Conservation (phyloP, 2,329 filamentous ascomycete genomes). For the Arthrobotrys conoides region DNA sequence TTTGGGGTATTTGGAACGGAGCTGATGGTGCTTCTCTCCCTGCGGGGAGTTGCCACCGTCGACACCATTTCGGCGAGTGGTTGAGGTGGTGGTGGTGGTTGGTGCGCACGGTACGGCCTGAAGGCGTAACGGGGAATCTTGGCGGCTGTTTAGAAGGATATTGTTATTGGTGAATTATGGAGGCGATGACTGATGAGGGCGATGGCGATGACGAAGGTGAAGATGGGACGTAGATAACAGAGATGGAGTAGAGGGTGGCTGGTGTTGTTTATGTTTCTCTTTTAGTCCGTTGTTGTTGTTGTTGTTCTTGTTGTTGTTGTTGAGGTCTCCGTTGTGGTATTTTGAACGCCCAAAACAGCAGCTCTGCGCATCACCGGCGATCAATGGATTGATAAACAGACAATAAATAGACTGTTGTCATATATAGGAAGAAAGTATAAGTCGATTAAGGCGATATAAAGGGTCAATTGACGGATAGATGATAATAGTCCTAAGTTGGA, state of each 20-base stretch:
- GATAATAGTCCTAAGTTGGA: neutral
- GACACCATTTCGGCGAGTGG: slow-evolving; percentile 43
- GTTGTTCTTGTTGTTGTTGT: slow-evolving; percentile 8
- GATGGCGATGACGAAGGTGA: slow-evolving; percentile 7
- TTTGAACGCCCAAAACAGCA: slow-evolving; percentile 26
- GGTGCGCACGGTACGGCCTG: slow-evolving; percentile 27
- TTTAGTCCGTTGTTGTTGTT: neutral
- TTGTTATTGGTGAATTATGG: neutral
- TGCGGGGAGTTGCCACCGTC: slow-evolving; percentile 44
- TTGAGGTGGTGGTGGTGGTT: slow-evolving; percentile 1
- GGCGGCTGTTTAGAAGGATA: neutral
- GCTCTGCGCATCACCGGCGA: slow-evolving; percentile 19
- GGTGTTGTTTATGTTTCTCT: slow-evolving; percentile 42
- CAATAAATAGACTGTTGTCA: neutral
- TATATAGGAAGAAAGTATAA: too few relatives aligned
- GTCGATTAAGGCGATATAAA: neutral
- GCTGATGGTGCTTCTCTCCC: slow-evolving; percentile 45
- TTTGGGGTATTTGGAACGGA: slow-evolving; percentile 52
- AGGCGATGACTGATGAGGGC: neutral
- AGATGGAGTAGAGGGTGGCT: slow-evolving; percentile 7
- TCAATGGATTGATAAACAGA: neutral
- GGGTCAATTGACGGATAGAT: neutral
- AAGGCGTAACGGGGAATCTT: slow-evolving; percentile 41
- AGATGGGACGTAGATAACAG: neutral
- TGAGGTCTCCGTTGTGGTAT: slow-evolving; percentile 20